Evolutionary conservation across 2,329 filamentous ascomycete genomes (phyloP), one percentile per base, ranked within the genome.

Genomic region (Aspergillus alliaceus): DNA sequence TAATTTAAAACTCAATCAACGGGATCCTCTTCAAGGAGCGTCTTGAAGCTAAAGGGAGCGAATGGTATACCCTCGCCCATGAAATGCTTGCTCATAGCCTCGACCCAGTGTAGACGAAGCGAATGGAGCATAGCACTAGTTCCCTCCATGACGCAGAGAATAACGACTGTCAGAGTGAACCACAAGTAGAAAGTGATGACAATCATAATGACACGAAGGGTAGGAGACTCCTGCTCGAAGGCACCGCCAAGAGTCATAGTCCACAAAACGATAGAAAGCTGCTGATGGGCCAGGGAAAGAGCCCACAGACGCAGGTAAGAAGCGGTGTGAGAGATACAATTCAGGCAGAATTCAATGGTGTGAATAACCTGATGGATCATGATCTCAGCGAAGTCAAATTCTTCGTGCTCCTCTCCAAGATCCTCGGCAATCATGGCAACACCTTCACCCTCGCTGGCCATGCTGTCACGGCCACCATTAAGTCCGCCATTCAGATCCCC

Each of bases 351-450:
- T 83, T 99, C 92, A 70, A 98, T 98, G 18, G 93, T 98, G 80
- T 98, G 96, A 71, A 99, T 99, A 73, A 97, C 86, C 76, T 99
- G 95, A 78, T 99, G 95, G 71, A 99, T 99, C 92, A 99, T 97
- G 62, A 92, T 85, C 75, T 99, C 95, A 59, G 89, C 86, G 74
- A 99, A 99, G 68, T 99, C 95, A 74, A 99, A 99, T 72, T 99
- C 95, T 69, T 95, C 93, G 66, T 97, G 91, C 66, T 93, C 93
- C 49, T 91, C 84, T 46, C 77, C 80, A 64, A 96, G 86, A 70
- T 95, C 91, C 73, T 96, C 88, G 2, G 91, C 90, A 71, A 96
- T 92, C 87, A 96, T 90, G 54, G 89, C 91, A 58, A 90, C 86
- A 44, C 90, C 91, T 64, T 96, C 91, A 34, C 88, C 88, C 55